Percentiles rank a stretch among this genome's conserved stretches.
phyloP scores from a whole-genome alignment of 1,139 yeast species.

The Sugiyamaella pinicola region DNA sequence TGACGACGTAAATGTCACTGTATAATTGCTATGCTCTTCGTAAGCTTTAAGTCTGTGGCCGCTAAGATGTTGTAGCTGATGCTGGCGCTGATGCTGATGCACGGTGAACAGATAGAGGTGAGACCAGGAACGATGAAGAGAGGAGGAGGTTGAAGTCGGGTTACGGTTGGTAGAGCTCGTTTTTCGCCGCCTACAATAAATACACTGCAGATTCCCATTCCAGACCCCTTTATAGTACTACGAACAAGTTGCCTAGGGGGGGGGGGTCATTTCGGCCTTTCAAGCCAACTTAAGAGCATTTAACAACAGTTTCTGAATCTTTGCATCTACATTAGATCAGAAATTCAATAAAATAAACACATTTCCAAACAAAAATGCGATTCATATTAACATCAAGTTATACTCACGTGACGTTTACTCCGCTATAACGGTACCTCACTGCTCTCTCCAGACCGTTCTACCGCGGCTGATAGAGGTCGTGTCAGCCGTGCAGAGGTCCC shows the following conservation, averaged over 20 bases:
- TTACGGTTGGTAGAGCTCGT: no score
- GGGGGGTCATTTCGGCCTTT: neutral
- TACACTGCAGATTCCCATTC: no score
- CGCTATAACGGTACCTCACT: neutral
- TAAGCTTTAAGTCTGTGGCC: no score
- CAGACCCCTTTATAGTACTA: neutral
- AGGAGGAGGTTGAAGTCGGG: no score
- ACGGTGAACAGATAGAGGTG: no score
- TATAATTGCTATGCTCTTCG: no score
- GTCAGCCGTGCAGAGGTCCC: neutral
- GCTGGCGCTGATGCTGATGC: no score
- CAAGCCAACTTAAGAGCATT: neutral
- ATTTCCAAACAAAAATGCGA: neutral
- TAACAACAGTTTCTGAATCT: neutral
- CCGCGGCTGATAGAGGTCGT: no score
- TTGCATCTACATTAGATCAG: neutral
- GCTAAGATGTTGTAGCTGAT: no score
- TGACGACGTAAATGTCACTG: no score
- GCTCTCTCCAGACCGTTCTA: no score
- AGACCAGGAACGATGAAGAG: no score
- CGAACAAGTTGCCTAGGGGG: neutral
- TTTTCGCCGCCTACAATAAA: neutral
- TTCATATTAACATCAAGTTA: neutral
- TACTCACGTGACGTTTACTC: neutral
- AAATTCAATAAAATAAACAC: neutral